Evolutionary conservation across 306 rosid genomes (phyloP), one percentile per base, ranked within the genome.

Genomic region (Cucumis cinereus): DNA sequence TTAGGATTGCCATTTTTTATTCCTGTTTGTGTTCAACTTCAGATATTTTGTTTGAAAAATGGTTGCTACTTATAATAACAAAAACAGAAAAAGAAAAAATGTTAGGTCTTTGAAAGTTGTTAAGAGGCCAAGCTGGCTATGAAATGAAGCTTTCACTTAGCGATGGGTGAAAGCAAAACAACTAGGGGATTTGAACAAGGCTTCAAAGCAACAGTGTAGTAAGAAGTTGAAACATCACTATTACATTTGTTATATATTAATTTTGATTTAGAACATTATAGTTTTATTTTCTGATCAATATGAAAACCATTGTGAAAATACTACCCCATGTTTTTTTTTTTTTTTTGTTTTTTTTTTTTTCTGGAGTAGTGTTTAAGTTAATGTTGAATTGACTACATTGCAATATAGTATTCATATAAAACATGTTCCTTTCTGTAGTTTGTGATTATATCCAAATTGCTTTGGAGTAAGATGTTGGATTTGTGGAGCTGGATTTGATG

Each of bases 141-240:
- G 74, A 68, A 20, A 64, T 36, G 30, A 64, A 43, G 74, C 55
- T 68, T 68, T 43, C 74, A 43, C 16, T 22, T 68, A 13, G 74
- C 33, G 19, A 67, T 67, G 30, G 30, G 33, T 67, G 74, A 67
- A 64, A 67, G 74, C 54, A 67, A 66, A 62, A 66, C 73, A 66
- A 41, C 54, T 40, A 5, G 19, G 69, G 36, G 55, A 16, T 12
- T 41, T 68, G 74, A 41, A 68, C 74, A 22, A 40, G 52, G 55
- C 74, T 68, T 68, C 33, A 20, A 68, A 41, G 74, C 74, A 68
- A 68, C 73, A 66, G 55, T 41, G 55, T 68, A n/a, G 53, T 3
- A 68, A 68, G 74, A 68, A 68, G 74, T 43, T 68, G 74, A 68
- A 68, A 68, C 74, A 68, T 68, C 74, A 68, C 13, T 68, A 35